Conservation (phyloP, 108 stramenopile species). For the Skeletonema menzelii region DNA sequence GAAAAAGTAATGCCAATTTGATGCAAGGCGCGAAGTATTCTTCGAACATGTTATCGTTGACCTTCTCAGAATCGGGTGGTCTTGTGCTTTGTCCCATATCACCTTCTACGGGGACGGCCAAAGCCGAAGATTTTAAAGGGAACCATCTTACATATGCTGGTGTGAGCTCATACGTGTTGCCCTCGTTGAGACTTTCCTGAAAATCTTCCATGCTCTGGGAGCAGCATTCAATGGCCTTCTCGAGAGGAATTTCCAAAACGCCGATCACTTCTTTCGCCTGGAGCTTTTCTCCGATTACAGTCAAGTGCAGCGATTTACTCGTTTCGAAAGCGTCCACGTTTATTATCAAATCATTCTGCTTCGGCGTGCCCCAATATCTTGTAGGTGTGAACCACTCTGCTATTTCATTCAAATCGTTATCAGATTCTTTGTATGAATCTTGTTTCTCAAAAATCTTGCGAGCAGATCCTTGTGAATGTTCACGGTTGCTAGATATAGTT, state of each 20-base stretch:
- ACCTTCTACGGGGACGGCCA: slow-evolving; percentile 65
- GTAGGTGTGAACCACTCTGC: slow-evolving; percentile 35
- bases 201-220: slow-evolving; percentile 49
- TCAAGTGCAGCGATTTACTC: slow-evolving; percentile 70
- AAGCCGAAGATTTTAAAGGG: slow-evolving; percentile 66
- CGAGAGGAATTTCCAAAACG: slow-evolving; percentile 74
- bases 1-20: slow-evolving; percentile 57
- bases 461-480: not conserved
- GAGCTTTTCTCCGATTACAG: slow-evolving; percentile 73
- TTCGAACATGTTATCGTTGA: slow-evolving; percentile 57
- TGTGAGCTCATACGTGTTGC: not conserved
- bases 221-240: slow-evolving; percentile 68
- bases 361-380: slow-evolving; percentile 37
- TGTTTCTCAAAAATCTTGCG: not conserved
- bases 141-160: slow-evolving; percentile 79
- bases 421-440: not conserved
- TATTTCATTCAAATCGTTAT: slow-evolving; percentile 21
- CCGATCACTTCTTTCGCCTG: slow-evolving; percentile 75
- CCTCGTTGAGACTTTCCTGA: slow-evolving; percentile 4
- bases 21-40: slow-evolving; percentile 79
- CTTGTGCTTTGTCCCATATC: slow-evolving; percentile 66
- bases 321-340: slow-evolving; percentile 84
- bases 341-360: slow-evolving; percentile 64
- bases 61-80: slow-evolving; percentile 70
- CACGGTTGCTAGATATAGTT: not conserved